Base-by-base conservation (phyloP, 2,329 filamentous ascomycete species). In the Venturia carpophila region DNA sequence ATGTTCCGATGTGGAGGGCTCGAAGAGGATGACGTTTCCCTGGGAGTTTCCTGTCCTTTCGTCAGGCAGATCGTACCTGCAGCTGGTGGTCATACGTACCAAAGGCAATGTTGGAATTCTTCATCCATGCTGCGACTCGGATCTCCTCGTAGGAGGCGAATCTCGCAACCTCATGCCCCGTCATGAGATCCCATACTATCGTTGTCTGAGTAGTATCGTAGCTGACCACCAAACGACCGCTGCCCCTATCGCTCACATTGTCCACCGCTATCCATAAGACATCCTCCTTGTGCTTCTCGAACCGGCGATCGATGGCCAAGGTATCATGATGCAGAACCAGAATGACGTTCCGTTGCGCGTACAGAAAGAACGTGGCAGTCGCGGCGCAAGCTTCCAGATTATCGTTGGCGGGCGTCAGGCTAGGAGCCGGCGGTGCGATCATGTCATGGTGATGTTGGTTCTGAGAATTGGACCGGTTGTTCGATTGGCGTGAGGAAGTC, bases 111-210 rank as follows among this genome's bases (percentile, higher is more conserved):
- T 96, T 96, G 64, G 94, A 94, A 77, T 97, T 97, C 56, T 88
- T 85, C 92, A 99, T 97, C 91, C 94, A 99, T 15, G 90, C 83
- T 45, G 92, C 93, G 39, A 91, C 88, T 27, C 87, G 87, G 68
- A 97, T 83, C 69, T 90, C 85, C 72, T 96, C 91, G 72, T 96
- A 97, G 0, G 92, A 94, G 30, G 88, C 87, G 78, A 97, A 97
- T n/a, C 92, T 85, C 47, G 93, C 87, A 66, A 97, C 84, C 76
- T 97, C 92, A 67, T 92, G 87, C 61, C 94, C 94, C 0, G 91
- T 95, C 78, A 95, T 86, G 67, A 97, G 82, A 77, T 99, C 93
- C 94, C 94, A 99, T 9, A 97, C 91, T 73, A 97, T 96, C 4
- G 92, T 91, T 0, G 91, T 96, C 75, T 93, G 90, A 45, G 91